Percentiles rank a stretch among this genome's conserved stretches.
These are phyloP conservation scores for Tulasnella sp. DNA, from an alignment of 768 basidiomycete species.

Conservation along the genomic window DNA sequence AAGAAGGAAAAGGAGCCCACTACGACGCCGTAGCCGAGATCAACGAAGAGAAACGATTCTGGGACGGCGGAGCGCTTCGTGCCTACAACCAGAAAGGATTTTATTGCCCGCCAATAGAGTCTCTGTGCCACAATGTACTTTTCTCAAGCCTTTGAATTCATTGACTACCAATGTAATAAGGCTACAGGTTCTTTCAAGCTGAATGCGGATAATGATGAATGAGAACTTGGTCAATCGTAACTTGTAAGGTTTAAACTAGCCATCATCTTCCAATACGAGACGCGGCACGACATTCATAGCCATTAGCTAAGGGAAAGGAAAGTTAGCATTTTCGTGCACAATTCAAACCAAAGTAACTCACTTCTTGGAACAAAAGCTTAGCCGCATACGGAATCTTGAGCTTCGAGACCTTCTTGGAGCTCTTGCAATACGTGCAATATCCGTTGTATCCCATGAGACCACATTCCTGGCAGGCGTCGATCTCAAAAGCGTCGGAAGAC, in stretches of 20 bases:
- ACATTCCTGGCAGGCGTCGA: slow-evolving; percentile 89
- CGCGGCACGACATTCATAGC: slow-evolving; percentile 95
- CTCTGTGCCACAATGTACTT: not conserved
- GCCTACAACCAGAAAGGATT: not conserved
- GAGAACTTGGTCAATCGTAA: not conserved
- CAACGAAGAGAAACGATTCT: slow-evolving; percentile 36
- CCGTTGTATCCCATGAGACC: slow-evolving; percentile 91
- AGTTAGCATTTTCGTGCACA: slow-evolving; percentile 2
- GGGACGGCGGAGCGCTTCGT: slow-evolving; percentile 55
- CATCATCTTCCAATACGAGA: slow-evolving; percentile 33
- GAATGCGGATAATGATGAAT: not conserved
- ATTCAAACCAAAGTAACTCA: slow-evolving; percentile 24
- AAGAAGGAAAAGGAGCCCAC: slow-evolving; percentile 4
- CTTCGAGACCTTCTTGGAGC: slow-evolving; percentile 90
- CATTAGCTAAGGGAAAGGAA: slow-evolving; percentile 61
- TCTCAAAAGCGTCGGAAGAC: slow-evolving; percentile 95
- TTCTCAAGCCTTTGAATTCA: not conserved
- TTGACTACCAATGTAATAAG: not conserved
- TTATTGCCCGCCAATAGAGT: not conserved
- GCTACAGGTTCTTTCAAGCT: not conserved
- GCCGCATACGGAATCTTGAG: slow-evolving; percentile 95
- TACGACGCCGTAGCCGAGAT: slow-evolving; percentile 17
- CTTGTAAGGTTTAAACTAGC: not conserved
- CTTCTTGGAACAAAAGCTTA: slow-evolving; percentile 86
- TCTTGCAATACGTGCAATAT: slow-evolving; percentile 97